These are phyloP conservation scores for Hymenotorrendiella dingleyae DNA, from an alignment of 2,329 filamentous ascomycete species.

Conservation along the genomic window DNA sequence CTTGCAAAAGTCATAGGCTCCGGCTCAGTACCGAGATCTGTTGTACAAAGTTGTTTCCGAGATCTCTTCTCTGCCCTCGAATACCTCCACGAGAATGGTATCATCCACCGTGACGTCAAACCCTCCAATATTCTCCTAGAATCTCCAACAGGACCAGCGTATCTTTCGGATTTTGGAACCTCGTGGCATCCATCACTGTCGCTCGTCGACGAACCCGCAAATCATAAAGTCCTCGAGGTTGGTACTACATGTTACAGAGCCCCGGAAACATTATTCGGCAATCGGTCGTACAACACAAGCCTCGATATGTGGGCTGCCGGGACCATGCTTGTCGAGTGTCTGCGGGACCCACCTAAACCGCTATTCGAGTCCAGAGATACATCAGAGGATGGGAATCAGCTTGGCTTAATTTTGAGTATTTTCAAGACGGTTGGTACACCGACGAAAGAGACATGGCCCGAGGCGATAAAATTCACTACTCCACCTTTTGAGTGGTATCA, in stretches of 20 bases:
- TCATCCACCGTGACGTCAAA: slow-evolving; percentile 92
- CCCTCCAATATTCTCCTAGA: slow-evolving; percentile 79
- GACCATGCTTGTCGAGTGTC: slow-evolving; percentile 74
- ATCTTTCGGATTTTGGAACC: slow-evolving; percentile 87
- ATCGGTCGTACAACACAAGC: slow-evolving; percentile 61
- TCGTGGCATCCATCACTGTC: slow-evolving; percentile 64
- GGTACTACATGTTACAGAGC: slow-evolving; percentile 88
- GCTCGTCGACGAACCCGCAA: slow-evolving; percentile 50
- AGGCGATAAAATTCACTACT: slow-evolving; percentile 58
- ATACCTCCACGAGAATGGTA: slow-evolving; percentile 65
- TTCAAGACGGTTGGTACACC: slow-evolving; percentile 91
- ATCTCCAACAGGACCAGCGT: slow-evolving; percentile 63
- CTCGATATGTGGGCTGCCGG: slow-evolving; percentile 91
- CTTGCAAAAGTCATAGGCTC: slow-evolving; percentile 61
- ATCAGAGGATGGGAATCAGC: slow-evolving; percentile 79
- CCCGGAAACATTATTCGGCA: slow-evolving; percentile 84
- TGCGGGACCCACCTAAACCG: slow-evolving; percentile 45
- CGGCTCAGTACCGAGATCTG: slow-evolving; percentile 32
- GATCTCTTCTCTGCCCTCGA: slow-evolving; percentile 67
- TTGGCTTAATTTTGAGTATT: slow-evolving; percentile 85
- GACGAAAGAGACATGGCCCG: slow-evolving; percentile 74
- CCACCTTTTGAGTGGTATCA: slow-evolving; percentile 90
- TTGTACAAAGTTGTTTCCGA: slow-evolving; percentile 42
- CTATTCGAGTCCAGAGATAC: slow-evolving; percentile 74
- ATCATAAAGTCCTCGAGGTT: slow-evolving; percentile 81